Evolutionary conservation across 805 yeast genomes (phyloP), one percentile per base, ranked within the genome.

Genomic region (Sugiyamaella mastotermitis): DNA sequence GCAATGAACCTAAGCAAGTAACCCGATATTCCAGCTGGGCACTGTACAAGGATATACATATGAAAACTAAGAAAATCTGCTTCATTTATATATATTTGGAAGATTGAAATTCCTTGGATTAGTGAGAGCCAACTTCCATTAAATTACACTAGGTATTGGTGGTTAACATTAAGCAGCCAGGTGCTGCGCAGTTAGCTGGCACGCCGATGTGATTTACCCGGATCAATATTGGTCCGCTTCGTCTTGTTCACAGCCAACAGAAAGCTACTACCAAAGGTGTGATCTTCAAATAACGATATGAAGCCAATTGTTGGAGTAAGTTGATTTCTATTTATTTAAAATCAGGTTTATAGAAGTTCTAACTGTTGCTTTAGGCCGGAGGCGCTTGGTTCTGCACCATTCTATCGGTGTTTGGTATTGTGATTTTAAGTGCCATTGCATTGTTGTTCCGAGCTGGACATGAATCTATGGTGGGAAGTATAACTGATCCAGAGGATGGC

Each of bases 321-420:
- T 33, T 11, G 11, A 8, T 7, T 15, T 27, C 19, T 5, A 30
- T 19, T 8, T 7, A 14, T 30, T 30, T 14, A 21, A 30, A 11
- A 30, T 10, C 14, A 13, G 11, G 9, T 30, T 33, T 9, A 14
- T 17, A 17, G 14, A 10, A 11, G 18, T 19, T n/a, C 30, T 9
- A 10, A 29, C 34, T 42, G 26, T 35, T 33, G 11, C 19, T 31
- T 19, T 40, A 78, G 83, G 67, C 92, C 34, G 83, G 78, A 19
- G 80, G 84, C 55, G 97, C 98, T 17, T 90, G 95, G 84, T 86
- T 84, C 61, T 90, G 98, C 60, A 90, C 97, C 31, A 73, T 90
- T 29, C 69, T 92, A 31, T 87, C 97, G 35, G 87, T 92, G 11
- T 90, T 90, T 60, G 98, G 94, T 42, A 78, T 90, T 23, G 81